These are phyloP conservation scores for Suillus hirtellus DNA, from an alignment of 768 basidiomycete species.

Conservation along the genomic window DNA sequence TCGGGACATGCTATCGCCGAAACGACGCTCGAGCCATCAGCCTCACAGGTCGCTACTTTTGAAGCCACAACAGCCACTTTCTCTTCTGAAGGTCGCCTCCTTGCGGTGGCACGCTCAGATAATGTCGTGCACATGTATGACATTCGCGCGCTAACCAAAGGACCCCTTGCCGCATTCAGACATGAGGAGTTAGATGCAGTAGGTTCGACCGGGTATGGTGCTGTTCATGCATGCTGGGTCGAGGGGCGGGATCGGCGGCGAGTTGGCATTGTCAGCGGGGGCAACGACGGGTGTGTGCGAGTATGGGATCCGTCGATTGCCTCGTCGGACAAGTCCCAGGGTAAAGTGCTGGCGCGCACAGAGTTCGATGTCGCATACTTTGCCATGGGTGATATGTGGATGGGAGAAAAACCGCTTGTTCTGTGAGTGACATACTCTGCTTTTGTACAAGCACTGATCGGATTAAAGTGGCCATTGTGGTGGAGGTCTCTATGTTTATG, in stretches of 20 bases:
- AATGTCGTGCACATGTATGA: slow-evolving; percentile 66
- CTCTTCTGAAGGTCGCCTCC: slow-evolving; percentile 61
- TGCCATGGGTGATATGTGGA: slow-evolving; percentile 53
- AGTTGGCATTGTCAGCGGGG: slow-evolving; percentile 59
- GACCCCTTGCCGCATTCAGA: slow-evolving; percentile 47
- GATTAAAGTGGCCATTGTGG: slow-evolving; percentile 46
- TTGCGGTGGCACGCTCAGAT: slow-evolving; percentile 62
- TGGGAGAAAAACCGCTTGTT: slow-evolving; percentile 55
- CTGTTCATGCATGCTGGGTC: slow-evolving; percentile 56
- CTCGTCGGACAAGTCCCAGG: slow-evolving; percentile 40
- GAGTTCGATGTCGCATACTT: slow-evolving; percentile 61
- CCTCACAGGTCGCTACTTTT: slow-evolving; percentile 21
- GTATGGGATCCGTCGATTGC: slow-evolving; percentile 62
- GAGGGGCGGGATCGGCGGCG: slow-evolving; percentile 36
- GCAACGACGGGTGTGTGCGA: slow-evolving; percentile 70
- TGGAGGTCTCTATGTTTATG: slow-evolving; percentile 50
- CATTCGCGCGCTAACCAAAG: slow-evolving; percentile 48
- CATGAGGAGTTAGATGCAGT: slow-evolving; percentile 42
- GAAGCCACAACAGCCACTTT: slow-evolving; percentile 54
- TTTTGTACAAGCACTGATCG: not conserved
- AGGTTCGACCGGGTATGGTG: slow-evolving; percentile 42
- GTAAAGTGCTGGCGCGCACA: slow-evolving; percentile 49
- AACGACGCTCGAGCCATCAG: slow-evolving; percentile 32
- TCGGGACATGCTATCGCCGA: slow-evolving; percentile 27
- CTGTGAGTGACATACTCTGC: slow-evolving; percentile 45